Conservation (phyloP, 2,329 filamentous ascomycete genomes). For the Cryphonectria nitschkei region DNA sequence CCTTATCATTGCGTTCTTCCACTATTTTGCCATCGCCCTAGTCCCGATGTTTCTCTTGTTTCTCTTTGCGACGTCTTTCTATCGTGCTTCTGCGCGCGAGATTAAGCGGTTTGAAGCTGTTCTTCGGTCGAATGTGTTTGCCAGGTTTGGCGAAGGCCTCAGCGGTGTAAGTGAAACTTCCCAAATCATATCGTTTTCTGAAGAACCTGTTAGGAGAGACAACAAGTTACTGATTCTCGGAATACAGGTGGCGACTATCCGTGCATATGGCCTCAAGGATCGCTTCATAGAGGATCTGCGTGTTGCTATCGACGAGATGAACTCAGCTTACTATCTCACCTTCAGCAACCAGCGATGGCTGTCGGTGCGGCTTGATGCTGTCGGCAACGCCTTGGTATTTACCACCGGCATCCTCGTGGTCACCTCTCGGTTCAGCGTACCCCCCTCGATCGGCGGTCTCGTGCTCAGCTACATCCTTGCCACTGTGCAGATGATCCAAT, state of each 20-base stretch:
- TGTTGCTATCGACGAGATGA: conserved; percentile 83
- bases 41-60: conserved; percentile 64
- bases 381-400: conserved; percentile 85
- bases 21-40: conserved; percentile 69
- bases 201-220: too few species aligned
- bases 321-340: conserved; percentile 91
- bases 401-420: conserved; percentile 88
- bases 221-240: background rate
- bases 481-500: conserved; percentile 95
- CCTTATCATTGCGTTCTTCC: conserved; percentile 68
- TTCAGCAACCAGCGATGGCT: conserved; percentile 97
- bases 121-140: conserved; percentile 66
- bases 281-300: conserved; percentile 66
- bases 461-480: conserved; percentile 91
- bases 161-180: conserved; percentile 49
- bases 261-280: conserved; percentile 65
- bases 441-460: conserved; percentile 82
- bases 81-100: conserved; percentile 68
- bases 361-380: conserved; percentile 79
- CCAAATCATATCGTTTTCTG: background rate
- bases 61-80: conserved; percentile 65
- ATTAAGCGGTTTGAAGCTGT: conserved; percentile 71
- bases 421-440: conserved; percentile 83
- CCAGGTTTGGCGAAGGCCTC: conserved; percentile 67
- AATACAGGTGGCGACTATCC: conserved; percentile 55